A percentile compares a stretch with the other conserved stretches of the same genome.
These are phyloP conservation scores for Cucumis hystrix DNA, from an alignment of 306 rosid species.

Conservation along the genomic window DNA sequence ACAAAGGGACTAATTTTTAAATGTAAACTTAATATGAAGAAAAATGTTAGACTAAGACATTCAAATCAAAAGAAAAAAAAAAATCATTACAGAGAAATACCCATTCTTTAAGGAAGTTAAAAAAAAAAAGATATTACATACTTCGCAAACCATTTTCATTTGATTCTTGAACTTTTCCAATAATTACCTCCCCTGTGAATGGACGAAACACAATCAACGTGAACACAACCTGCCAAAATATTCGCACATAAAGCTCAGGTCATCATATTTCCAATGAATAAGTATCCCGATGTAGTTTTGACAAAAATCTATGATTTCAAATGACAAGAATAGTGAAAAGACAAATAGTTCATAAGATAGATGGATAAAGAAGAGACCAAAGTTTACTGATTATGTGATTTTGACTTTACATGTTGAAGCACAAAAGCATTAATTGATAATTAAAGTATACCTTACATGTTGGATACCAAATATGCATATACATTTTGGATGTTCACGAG, in stretches of 20 bases:
- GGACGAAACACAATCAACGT: constrained; percentile 67
- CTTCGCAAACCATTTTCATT: constrained; percentile 16
- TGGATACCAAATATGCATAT: not conserved
- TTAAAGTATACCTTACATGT: not conserved
- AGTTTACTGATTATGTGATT: not conserved
- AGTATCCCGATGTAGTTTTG: not conserved
- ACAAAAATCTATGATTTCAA: not conserved
- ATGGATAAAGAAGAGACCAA: not conserved
- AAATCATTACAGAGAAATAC: not conserved
- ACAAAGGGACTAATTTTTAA: not conserved
- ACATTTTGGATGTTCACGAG: not conserved
- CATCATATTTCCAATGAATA: not conserved
- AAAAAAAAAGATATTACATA: constrained; percentile 15
- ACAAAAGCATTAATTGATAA: not conserved
- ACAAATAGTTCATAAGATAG: not conserved
- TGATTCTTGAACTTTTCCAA: constrained; percentile 46
- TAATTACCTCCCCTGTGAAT: constrained; percentile 55
- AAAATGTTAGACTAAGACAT: not conserved
- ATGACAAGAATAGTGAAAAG: not conserved
- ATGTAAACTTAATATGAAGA: not conserved
- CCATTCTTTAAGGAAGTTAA: not conserved
- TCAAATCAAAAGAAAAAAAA: constrained; percentile 11
- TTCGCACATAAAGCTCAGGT: not conserved
- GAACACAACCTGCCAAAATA: constrained; percentile 41
- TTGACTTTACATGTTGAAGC: not conserved